These are phyloP conservation scores for Yamadazyma scolyti DNA, from an alignment of 805 yeast species.

Conservation along the genomic window DNA sequence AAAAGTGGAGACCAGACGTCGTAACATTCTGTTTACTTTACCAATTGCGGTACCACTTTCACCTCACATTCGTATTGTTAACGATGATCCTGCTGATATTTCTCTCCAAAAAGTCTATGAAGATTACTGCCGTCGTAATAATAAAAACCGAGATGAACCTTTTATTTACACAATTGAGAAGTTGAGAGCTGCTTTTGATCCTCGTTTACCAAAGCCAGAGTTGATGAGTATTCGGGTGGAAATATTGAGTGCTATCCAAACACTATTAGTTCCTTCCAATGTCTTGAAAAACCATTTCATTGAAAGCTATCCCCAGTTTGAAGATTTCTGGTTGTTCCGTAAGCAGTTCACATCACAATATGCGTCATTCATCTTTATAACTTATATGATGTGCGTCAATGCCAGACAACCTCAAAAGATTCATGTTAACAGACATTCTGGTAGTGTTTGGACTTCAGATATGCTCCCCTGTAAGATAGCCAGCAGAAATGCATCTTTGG, in stretches of 20 bases:
- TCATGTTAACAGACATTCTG: slow-evolving; percentile 74
- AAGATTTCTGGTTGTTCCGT: slow-evolving; percentile 96
- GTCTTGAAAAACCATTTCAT: slow-evolving; percentile 78
- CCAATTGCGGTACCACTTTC: slow-evolving; percentile 93
- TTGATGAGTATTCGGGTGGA: slow-evolving; percentile 84
- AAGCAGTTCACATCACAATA: slow-evolving; percentile 93
- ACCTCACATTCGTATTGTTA: slow-evolving; percentile 87
- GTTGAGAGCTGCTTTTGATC: slow-evolving; percentile 89
- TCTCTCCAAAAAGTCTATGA: slow-evolving; percentile 85
- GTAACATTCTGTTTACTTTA: slow-evolving; percentile 78
- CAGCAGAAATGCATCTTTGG: slow-evolving; percentile 46
- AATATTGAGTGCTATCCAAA: slow-evolving; percentile 84
- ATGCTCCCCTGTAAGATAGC: slow-evolving; percentile 89
- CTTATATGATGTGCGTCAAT: slow-evolving; percentile 92
- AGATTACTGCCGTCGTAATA: slow-evolving; percentile 69
- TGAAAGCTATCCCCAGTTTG: slow-evolving; percentile 67
- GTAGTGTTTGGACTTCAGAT: slow-evolving; percentile 90
- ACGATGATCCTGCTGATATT: slow-evolving; percentile 73
- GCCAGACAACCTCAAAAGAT: slow-evolving; percentile 93
- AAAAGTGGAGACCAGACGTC: slow-evolving; percentile 83
- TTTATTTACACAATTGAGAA: slow-evolving; percentile 81
- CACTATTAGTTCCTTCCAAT: slow-evolving; percentile 79
- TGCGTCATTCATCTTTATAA: slow-evolving; percentile 87
- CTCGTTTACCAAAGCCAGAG: slow-evolving; percentile 91
- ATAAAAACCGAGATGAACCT: slow-evolving; percentile 83